A percentile compares a stretch with the other conserved stretches of the same genome.
These are phyloP conservation scores for Juncus effusus DNA, from an alignment of 176 grass and related monocot species.

Conservation along the genomic window DNA sequence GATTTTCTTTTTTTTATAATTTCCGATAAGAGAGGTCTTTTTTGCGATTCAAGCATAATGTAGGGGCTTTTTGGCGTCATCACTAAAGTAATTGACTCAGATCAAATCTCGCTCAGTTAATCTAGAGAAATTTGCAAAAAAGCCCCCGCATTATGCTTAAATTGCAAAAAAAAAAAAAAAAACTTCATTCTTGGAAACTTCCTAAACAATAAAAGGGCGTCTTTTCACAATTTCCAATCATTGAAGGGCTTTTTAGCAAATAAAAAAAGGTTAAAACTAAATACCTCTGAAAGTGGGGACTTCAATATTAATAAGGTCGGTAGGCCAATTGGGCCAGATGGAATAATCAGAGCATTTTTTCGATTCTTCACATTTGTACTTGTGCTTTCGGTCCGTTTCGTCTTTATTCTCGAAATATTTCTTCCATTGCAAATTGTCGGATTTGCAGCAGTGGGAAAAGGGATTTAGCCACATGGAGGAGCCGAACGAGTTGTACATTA, in stretches of 20 bases:
- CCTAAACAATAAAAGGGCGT: too few species aligned
- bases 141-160: too few species aligned
- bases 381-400: slow-evolving; percentile 30
- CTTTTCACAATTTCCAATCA: too few species aligned
- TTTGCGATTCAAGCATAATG: too few species aligned
- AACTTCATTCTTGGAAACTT: too few species aligned
- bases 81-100: too few species aligned
- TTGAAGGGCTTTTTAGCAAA: slow-evolving; percentile 7
- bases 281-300: slow-evolving; percentile 77
- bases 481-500: slow-evolving; percentile 91
- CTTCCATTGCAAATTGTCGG: slow-evolving; percentile 97
- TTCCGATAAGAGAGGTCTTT: too few species aligned
- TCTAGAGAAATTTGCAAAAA: too few species aligned
- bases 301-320: slow-evolving; percentile 75
- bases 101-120: too few species aligned
- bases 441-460: slow-evolving; percentile 87
- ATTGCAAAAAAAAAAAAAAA: too few species aligned
- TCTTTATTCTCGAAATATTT: slow-evolving; percentile 72
- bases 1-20: too few species aligned
- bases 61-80: too few species aligned
- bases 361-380: slow-evolving; percentile 75
- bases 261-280: neutral
- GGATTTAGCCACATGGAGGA: slow-evolving; percentile 89
- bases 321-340: slow-evolving; percentile 75
- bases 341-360: slow-evolving; percentile 36